Evolutionary conservation across 148 eudicot species (phyloP).

Genomic region (Amaranthus cruentus): DNA sequence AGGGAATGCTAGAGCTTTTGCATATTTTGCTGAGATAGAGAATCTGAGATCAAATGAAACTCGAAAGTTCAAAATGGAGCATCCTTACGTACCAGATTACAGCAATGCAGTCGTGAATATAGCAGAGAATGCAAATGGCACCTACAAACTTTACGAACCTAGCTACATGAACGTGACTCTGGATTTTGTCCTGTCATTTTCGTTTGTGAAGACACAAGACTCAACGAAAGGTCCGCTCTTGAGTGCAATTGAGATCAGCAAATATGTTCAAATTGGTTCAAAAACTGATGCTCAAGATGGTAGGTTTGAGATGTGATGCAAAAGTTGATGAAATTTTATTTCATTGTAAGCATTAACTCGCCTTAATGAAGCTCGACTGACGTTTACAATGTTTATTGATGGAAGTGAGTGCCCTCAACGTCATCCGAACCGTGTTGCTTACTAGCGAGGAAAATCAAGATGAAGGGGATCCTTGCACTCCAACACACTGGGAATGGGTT

Average conservation of each 20-base stretch:
- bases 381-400: constrained; percentile 27
- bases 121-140: constrained; percentile 93
- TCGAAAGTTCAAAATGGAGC: constrained; percentile 69
- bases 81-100: constrained; percentile 76
- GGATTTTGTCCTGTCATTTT: constrained; percentile 76
- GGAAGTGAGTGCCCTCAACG: constrained; percentile 59
- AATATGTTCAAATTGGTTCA: constrained; percentile 55
- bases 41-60: constrained; percentile 52
- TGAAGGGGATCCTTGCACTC: constrained; percentile 86
- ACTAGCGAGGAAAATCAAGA: constrained; percentile 34
- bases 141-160: constrained; percentile 86
- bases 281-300: constrained; percentile 75
- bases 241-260: constrained; percentile 82
- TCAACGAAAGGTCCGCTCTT: constrained; percentile 79
- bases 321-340: not conserved
- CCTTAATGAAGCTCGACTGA: constrained; percentile 10
- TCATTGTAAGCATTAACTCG: not conserved
- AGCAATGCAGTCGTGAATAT: constrained; percentile 95
- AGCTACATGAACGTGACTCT: constrained; percentile 84
- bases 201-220: constrained; percentile 75
- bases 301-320: constrained; percentile 32
- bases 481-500: constrained; percentile 85
- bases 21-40: constrained; percentile 91
- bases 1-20: constrained; percentile 88
- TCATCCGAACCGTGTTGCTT: constrained; percentile 40